These are phyloP conservation scores for Solanum paucissectum DNA, from an alignment of 257 asterid species.

Conservation along the genomic window DNA sequence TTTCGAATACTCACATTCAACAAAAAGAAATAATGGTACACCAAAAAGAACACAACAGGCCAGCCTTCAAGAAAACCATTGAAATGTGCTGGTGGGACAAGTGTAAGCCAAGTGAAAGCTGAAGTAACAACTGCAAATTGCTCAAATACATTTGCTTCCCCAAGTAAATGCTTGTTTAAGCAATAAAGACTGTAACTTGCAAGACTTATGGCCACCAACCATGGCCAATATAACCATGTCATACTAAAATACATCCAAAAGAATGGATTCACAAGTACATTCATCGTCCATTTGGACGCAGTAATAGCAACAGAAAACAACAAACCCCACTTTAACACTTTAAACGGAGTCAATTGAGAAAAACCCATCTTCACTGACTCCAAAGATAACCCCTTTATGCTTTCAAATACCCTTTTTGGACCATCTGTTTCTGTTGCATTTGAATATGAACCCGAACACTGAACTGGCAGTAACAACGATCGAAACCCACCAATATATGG, in stretches of 20 bases:
- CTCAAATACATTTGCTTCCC: constrained; percentile 44
- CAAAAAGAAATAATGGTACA: constrained; percentile 87
- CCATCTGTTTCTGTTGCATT: constrained; percentile 13
- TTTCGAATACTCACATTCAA: constrained; percentile 54
- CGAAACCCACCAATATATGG: not conserved
- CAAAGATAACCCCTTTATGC: constrained; percentile 23
- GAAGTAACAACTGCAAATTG: constrained; percentile 70
- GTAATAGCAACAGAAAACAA: constrained; percentile 40
- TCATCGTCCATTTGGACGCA: constrained; percentile 48
- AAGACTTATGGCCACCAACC: constrained; percentile 49
- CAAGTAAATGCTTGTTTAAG: constrained; percentile 40
- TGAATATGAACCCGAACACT: constrained; percentile 38
- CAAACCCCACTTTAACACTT: constrained; percentile 54
- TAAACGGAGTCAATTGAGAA: constrained; percentile 47
- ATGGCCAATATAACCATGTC: constrained; percentile 96
- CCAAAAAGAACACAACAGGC: constrained; percentile 85
- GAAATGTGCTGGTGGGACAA: constrained; percentile 89
- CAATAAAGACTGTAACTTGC: constrained; percentile 56
- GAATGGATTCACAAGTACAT: constrained; percentile 48
- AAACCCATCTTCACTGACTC: constrained; percentile 39
- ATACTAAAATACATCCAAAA: constrained; percentile 94
- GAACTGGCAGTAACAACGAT: constrained; percentile 13
- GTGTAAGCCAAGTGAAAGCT: constrained; percentile 79
- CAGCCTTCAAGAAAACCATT: constrained; percentile 97
- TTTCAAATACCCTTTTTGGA: constrained; percentile 4